Evolutionary conservation across 257 asterid genomes (phyloP).

Genomic region (Nicotiana sylvestris): DNA sequence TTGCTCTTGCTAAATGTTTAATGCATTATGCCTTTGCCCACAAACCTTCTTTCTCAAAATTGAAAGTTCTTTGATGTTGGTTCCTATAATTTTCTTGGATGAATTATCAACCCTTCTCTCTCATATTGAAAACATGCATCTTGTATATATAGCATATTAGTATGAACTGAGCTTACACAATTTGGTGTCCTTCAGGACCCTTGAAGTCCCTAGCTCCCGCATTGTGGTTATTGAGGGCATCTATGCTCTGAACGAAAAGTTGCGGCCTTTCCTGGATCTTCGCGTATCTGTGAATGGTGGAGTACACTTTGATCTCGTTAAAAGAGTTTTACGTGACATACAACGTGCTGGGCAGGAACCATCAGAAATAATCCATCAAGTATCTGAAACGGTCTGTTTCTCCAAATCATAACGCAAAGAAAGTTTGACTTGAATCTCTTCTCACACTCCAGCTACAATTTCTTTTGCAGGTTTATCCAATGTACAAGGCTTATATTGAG

Average conservation of each 20-base stretch:
- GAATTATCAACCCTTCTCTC: too few species aligned
- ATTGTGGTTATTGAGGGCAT: slow-evolving; percentile 90
- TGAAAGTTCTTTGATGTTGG: neutral
- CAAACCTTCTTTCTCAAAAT: neutral
- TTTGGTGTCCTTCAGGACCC: slow-evolving; percentile 50
- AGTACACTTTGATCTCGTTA: slow-evolving; percentile 96
- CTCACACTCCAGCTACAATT: neutral
- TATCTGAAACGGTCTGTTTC: slow-evolving; percentile 86
- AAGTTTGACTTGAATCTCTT: neutral
- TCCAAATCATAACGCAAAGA: neutral
- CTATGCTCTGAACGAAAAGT: slow-evolving; percentile 81
- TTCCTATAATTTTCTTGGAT: too few species aligned
- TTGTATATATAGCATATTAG: neutral
- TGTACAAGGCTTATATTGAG: slow-evolving; percentile 97
- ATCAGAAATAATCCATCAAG: slow-evolving; percentile 94
- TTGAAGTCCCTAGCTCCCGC: slow-evolving; percentile 89
- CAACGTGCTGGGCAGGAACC: slow-evolving; percentile 98
- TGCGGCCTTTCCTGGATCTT: slow-evolving; percentile 82
- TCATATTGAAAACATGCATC: neutral
- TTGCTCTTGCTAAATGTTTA: neutral
- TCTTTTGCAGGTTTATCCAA: slow-evolving; percentile 79
- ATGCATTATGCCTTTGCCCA: neutral
- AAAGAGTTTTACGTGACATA: slow-evolving; percentile 91
- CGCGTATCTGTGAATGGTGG: slow-evolving; percentile 96
- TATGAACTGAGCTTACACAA: neutral